Evolutionary conservation across 345 rosid species (phyloP).

Genomic region (Gossypium longicalyx): DNA sequence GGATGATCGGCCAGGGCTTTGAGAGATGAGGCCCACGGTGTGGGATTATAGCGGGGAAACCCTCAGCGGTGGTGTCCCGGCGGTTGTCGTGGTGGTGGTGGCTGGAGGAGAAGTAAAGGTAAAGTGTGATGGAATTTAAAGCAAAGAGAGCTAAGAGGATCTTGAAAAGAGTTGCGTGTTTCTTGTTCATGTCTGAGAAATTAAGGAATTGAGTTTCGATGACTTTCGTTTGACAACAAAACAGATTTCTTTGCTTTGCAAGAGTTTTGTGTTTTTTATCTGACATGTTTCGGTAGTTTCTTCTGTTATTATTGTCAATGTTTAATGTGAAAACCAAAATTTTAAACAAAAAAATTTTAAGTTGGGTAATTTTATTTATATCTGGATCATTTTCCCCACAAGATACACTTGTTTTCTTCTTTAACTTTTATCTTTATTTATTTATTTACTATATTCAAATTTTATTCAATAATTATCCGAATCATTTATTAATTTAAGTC

Average conservation of each 20-base stretch:
- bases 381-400: too few relatives aligned
- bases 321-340: background rate
- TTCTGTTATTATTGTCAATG: background rate
- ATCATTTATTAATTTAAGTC: too few relatives aligned
- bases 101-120: slow-evolving; percentile 59
- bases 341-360: too few relatives aligned
- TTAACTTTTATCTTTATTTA: too few relatives aligned
- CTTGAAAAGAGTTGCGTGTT: slow-evolving; percentile 39
- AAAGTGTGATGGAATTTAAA: slow-evolving; percentile 59
- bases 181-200: slow-evolving; percentile 30
- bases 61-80: slow-evolving; percentile 17
- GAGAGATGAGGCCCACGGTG: slow-evolving; percentile 28
- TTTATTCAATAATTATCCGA: too few relatives aligned
- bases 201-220: background rate
- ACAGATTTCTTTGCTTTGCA: background rate
- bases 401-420: too few relatives aligned
- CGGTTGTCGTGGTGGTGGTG: slow-evolving; percentile 12
- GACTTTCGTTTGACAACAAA: background rate
- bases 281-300: background rate
- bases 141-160: slow-evolving; percentile 51
- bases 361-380: too few relatives aligned
- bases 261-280: background rate
- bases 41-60: slow-evolving; percentile 5
- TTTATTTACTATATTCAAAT: too few relatives aligned
- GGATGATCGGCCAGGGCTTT: slow-evolving; percentile 83